These are phyloP conservation scores for Mycena amicta DNA, from an alignment of 768 basidiomycete species.

Conservation along the genomic window DNA sequence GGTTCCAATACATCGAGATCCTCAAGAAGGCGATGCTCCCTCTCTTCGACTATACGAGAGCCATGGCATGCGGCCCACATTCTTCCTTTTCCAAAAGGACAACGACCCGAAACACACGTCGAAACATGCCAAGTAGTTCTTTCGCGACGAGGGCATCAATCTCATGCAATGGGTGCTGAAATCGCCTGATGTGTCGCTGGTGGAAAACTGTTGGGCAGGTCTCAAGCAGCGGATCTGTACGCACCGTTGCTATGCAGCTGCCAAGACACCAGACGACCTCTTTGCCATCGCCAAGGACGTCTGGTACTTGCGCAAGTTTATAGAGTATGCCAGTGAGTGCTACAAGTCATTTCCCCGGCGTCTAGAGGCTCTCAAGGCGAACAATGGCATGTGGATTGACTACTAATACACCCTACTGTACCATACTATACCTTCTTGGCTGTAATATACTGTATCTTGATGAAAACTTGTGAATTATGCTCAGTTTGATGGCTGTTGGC, in stretches of 20 bases:
- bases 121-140: background rate
- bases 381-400: background rate
- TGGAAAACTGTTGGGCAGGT: background rate
- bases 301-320: background rate
- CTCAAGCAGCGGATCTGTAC: background rate
- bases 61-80: background rate
- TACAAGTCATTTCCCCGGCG: background rate
- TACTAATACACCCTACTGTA: background rate
- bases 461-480: too few species aligned
- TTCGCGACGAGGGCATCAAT: conserved; percentile 3
- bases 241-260: background rate
- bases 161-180: background rate
- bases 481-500: too few species aligned
- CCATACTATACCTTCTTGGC: background rate
- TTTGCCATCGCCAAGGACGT: background rate
- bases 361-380: background rate
- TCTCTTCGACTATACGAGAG: conserved; percentile 3
- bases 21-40: background rate
- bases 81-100: conserved; percentile 6
- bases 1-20: conserved; percentile 8
- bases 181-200: background rate
- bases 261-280: background rate
- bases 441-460: too few species aligned
- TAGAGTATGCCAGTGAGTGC: background rate
- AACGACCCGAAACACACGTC: background rate